Evolutionary conservation across 352 stramenopile species (phyloP).

Genomic region (Globisporangium parvum): DNA sequence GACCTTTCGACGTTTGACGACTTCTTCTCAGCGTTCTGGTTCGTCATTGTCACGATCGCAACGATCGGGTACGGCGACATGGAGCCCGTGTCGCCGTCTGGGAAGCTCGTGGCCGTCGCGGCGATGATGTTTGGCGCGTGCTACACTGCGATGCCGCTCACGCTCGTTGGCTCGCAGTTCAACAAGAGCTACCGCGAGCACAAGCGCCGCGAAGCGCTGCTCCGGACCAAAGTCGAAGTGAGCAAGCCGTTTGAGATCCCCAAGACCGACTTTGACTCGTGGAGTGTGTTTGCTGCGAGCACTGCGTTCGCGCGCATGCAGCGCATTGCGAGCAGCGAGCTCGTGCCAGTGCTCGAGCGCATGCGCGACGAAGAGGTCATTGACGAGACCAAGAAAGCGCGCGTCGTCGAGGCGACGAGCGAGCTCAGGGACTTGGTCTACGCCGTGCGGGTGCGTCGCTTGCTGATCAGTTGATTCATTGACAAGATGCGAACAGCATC

Average conservation of each 20-base stretch:
- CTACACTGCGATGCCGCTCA: conserved; percentile 79
- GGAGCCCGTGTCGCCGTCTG: conserved; percentile 53
- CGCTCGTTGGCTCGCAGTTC: conserved; percentile 72
- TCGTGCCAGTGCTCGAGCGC: conserved; percentile 39
- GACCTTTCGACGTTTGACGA: conserved; percentile 69
- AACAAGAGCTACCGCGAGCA: conserved; percentile 81
- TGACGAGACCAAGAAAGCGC: conserved; percentile 34
- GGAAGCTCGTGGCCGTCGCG: conserved; percentile 64
- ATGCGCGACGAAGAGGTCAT: conserved; percentile 44
- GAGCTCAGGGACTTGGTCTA: conserved; percentile 55
- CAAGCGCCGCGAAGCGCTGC: conserved; percentile 60
- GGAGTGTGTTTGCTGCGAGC: conserved; percentile 48
- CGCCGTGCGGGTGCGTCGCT: conserved; percentile 27
- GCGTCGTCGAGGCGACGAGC: conserved; percentile 20
- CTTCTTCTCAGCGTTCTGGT: conserved; percentile 82
- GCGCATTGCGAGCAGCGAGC: conserved; percentile 22
- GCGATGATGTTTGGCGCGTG: conserved; percentile 82
- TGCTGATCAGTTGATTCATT: not conserved
- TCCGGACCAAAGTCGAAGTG: conserved; percentile 68
- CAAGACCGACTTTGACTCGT: conserved; percentile 32
- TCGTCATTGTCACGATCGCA: conserved; percentile 74
- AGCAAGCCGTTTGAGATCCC: conserved; percentile 53
- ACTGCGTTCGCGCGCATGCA: conserved; percentile 41
- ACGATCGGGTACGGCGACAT: conserved; percentile 77
- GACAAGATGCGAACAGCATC: no score